Evolutionary conservation across 306 rosid species (phyloP).

Genomic region (Rosa persica): DNA sequence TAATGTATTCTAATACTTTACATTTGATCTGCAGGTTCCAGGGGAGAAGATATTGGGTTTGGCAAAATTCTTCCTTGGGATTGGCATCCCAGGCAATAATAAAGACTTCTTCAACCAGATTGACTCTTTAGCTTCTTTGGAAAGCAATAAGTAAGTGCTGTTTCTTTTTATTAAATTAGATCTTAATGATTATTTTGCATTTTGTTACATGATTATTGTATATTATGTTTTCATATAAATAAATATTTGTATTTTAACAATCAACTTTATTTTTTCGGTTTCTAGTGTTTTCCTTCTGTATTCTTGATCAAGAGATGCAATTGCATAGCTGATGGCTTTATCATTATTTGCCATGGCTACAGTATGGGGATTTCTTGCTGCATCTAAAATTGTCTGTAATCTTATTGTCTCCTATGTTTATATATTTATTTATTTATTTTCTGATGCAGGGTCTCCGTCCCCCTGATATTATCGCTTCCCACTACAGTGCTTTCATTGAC

Average conservation of each 20-base stretch:
- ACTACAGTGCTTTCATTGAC: constrained; percentile 81
- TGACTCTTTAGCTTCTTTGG: constrained; percentile 78
- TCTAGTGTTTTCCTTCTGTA: not conserved
- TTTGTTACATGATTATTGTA: not conserved
- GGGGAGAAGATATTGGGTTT: constrained; percentile 82
- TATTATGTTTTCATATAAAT: not conserved
- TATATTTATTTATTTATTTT: constrained; percentile 27
- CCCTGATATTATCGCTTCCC: constrained; percentile 82
- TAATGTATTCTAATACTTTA: constrained; percentile 30
- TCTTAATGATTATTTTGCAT: not conserved
- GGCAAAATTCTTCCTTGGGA: constrained; percentile 86
- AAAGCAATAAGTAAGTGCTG: constrained; percentile 67
- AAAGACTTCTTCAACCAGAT: constrained; percentile 87
- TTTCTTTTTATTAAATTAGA: not conserved
- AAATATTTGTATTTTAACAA: not conserved
- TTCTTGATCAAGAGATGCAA: not conserved
- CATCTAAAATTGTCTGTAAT: not conserved
- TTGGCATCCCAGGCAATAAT: constrained; percentile 91
- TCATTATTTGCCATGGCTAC: not conserved
- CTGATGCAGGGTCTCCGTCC: constrained; percentile 70
- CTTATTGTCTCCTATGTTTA: not conserved
- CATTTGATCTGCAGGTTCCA: constrained; percentile 63
- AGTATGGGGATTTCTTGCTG: not conserved
- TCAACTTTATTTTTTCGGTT: not conserved
- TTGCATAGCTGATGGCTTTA: not conserved